These are phyloP conservation scores for Mallotus nudiflorus DNA, from an alignment of 345 rosid genomes.

Conservation along the genomic window DNA sequence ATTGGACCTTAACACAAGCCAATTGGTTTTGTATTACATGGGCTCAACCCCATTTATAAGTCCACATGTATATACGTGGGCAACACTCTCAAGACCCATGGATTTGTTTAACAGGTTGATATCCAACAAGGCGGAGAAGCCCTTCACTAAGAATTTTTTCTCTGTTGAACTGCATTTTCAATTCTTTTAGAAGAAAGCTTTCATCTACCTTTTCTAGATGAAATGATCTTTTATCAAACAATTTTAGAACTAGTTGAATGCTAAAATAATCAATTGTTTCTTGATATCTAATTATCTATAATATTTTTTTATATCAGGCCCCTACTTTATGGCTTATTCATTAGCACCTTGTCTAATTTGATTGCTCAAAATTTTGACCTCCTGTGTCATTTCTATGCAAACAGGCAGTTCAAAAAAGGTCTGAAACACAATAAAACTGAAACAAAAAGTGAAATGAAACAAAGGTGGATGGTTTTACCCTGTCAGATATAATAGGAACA, in stretches of 20 bases:
- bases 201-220: not conserved
- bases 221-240: not conserved
- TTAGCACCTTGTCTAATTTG: not conserved
- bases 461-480: slow-evolving; percentile 45
- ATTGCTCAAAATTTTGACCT: not conserved
- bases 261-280: not conserved
- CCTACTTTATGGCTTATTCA: not conserved
- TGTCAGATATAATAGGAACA: slow-evolving; percentile 86
- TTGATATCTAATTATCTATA: not conserved
- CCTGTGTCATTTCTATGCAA: not conserved
- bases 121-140: not conserved
- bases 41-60: too few relatives aligned
- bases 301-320: not conserved
- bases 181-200: not conserved
- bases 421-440: not conserved
- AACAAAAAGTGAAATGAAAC: not conserved
- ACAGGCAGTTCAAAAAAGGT: not conserved
- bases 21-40: too few relatives aligned
- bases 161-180: not conserved
- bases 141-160: not conserved
- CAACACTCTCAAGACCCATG: too few relatives aligned
- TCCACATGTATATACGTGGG: too few relatives aligned
- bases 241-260: not conserved
- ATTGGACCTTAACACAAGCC: too few relatives aligned
- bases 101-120: too few relatives aligned